Evolutionary conservation across 805 yeast species (phyloP).

Genomic region (Saccharomycopsis fermentans): DNA sequence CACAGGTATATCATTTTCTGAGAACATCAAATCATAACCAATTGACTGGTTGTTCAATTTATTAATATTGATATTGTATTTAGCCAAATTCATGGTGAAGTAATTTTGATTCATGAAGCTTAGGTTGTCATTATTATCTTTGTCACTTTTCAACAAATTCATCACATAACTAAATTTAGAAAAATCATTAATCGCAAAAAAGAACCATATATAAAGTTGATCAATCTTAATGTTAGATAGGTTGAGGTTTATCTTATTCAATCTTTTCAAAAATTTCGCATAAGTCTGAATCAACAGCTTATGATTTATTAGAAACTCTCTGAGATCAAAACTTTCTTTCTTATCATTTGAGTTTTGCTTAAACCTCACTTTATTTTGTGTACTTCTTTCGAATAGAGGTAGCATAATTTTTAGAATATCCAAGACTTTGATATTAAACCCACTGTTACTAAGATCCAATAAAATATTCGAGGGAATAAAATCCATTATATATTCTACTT

Average conservation of each 20-base stretch:
- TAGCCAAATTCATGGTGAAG: conserved; percentile 10
- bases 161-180: neutral
- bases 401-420: neutral
- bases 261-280: conserved; percentile 12
- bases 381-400: neutral
- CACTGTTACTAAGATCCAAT: neutral
- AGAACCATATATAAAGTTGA: conserved; percentile 23
- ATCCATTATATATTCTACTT: neutral
- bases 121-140: neutral
- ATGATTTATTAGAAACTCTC: conserved; percentile 3
- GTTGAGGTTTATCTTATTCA: conserved; percentile 20
- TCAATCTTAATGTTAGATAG: conserved; percentile 21
- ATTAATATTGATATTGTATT: conserved; percentile 22
- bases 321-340: neutral
- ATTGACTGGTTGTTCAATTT: conserved; percentile 29
- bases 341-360: neutral
- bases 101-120: conserved; percentile 8
- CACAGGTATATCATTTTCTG: conserved; percentile 33
- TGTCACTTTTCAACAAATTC: neutral
- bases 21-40: conserved; percentile 37
- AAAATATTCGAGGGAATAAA: neutral
- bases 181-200: neutral
- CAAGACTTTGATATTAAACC: neutral
- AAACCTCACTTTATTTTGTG: neutral
- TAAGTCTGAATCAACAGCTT: neutral